phyloP scores from a whole-genome alignment of 2,329 filamentous ascomycete genomes.

The Madurella fahalii region DNA sequence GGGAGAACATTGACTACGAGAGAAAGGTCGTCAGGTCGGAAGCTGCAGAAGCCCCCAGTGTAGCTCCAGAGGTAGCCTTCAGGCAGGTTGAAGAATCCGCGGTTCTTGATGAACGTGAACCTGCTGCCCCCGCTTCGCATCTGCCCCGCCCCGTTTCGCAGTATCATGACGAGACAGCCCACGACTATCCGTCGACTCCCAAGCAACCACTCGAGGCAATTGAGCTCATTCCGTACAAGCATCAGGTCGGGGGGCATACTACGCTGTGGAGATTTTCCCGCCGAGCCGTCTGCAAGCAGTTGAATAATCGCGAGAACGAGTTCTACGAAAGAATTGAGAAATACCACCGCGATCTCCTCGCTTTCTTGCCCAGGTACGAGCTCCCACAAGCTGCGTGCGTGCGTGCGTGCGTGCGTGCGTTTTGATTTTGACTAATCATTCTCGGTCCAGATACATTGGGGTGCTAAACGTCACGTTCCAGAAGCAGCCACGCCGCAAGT shows the following conservation, averaged over 20 bases:
- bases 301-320: constrained; percentile 97
- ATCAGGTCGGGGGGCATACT: constrained; percentile 95
- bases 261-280: constrained; percentile 95
- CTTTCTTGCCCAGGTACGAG: constrained; percentile 79
- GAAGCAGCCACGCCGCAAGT: constrained; percentile 68
- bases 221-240: constrained; percentile 92
- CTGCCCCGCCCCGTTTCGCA: constrained; percentile 38
- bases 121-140: constrained; percentile 31
- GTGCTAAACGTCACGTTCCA: constrained; percentile 95
- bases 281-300: constrained; percentile 92
- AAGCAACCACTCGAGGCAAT: constrained; percentile 78
- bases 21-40: constrained; percentile 26
- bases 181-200: constrained; percentile 48
- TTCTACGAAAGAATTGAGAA: constrained; percentile 97
- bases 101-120: constrained; percentile 42
- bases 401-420: too few species aligned
- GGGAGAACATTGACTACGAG: constrained; percentile 30
- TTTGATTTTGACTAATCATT: constrained; percentile 12
- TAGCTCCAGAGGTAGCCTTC: constrained; percentile 27
- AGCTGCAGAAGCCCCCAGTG: constrained; percentile 18
- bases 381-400: not conserved
- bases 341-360: constrained; percentile 81
- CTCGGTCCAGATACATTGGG: constrained; percentile 73
- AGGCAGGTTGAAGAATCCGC: constrained; percentile 36
- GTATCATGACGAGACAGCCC: constrained; percentile 45